Base-by-base conservation (phyloP, 441 rosid genomes). In the Mallotus japonicus region DNA sequence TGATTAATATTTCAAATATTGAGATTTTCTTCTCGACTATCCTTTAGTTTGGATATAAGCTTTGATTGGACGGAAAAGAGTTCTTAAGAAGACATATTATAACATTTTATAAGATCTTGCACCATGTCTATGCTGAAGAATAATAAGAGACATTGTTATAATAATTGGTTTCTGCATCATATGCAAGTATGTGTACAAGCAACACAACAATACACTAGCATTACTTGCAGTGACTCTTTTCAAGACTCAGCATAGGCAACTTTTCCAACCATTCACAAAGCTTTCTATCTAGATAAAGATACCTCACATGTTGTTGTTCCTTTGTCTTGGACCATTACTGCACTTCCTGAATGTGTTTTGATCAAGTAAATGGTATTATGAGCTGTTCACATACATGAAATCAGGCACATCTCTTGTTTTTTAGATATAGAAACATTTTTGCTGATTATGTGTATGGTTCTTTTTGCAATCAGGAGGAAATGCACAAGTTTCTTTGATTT, bases 401-500 rank as follows among this genome's bases (percentile, higher is more conserved):
- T 56, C 34, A 22, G 49, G 64, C 64, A 44, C 22, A 19, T 44
- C 55, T 24, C 50, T 42, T 28, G 37, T 54, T 20, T 57, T 5
- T 57, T 28, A 32, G 73, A 34, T 40, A 24, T 12, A 7, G 58
- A 28, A 61, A 63, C n/a, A 50, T 46, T 13, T 13, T 50, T 9
- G 47, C 12, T 22, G 15, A 42, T 65, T 4, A 54, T 71, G 40
- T 51, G 24, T 24, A 7, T 5, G 42, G 61, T 66, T 69, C 37
- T 72, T 73, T 44, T 75, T 24, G 51, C 73, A 20, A 62, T 72
- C 88, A 91, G 97, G 77, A 80, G 80, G 78, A 89, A 90, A 83
- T 95, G 98, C 81, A 76, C 78, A 11, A 83, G 96, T 50, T 89
- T 92, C 84, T 91, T 95, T 40, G 92, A 95, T 81, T 90, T 95